These are phyloP conservation scores for Pelargonium hybrid DNA, from an alignment of 441 rosid species.

Conservation along the genomic window DNA sequence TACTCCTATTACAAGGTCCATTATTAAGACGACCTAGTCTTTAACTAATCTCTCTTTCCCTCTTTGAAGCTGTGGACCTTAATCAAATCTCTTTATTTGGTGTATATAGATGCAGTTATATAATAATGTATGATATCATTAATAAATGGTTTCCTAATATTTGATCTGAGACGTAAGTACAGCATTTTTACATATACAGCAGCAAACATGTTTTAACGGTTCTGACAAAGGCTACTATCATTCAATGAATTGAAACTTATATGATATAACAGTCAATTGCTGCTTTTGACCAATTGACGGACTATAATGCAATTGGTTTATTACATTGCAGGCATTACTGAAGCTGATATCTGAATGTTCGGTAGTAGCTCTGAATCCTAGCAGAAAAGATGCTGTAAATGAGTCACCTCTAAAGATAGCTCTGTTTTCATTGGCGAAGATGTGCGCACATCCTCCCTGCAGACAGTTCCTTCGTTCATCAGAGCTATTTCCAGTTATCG, in stretches of 20 bases:
- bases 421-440: constrained; percentile 90
- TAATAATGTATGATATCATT: not conserved
- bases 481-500: constrained; percentile 63
- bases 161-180: not conserved
- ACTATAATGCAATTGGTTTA: not conserved
- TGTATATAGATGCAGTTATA: not conserved
- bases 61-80: not conserved
- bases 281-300: not conserved
- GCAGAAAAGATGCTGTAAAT: constrained; percentile 49
- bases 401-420: constrained; percentile 91
- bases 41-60: not conserved
- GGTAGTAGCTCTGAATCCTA: constrained; percentile 60
- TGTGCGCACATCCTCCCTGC: constrained; percentile 80
- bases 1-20: not conserved
- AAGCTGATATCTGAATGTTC: constrained; percentile 73
- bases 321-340: constrained; percentile 52
- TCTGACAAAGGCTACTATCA: not conserved
- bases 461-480: constrained; percentile 61
- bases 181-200: not conserved
- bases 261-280: not conserved
- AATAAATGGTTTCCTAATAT: not conserved
- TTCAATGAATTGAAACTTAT: not conserved
- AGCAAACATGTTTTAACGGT: not conserved
- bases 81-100: not conserved
- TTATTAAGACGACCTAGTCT: not conserved